These are phyloP conservation scores for Fusarium transvaalense DNA, from an alignment of 2,329 filamentous ascomycete genomes.

Conservation along the genomic window DNA sequence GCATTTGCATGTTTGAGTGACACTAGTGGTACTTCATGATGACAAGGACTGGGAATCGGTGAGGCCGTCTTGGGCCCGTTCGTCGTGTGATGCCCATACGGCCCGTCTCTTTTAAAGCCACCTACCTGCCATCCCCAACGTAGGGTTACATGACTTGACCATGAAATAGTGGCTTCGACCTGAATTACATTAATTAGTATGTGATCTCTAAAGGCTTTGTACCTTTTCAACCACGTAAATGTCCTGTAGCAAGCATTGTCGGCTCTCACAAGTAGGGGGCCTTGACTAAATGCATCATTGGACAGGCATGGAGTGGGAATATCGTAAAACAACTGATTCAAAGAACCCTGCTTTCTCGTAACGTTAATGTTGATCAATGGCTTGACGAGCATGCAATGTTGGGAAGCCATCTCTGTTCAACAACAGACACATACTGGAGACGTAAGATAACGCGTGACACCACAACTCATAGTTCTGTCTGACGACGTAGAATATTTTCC, in stretches of 20 bases:
- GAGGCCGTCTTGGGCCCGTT: neutral
- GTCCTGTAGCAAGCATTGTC: neutral
- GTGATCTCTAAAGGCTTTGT: neutral
- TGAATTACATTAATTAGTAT: neutral
- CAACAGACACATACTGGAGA: neutral
- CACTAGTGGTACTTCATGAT: slow-evolving; percentile 19
- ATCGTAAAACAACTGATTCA: neutral
- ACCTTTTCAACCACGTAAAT: neutral
- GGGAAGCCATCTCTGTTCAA: neutral
- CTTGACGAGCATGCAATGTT: too few relatives aligned
- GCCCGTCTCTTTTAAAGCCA: too few relatives aligned
- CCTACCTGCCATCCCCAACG: neutral
- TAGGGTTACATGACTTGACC: neutral
- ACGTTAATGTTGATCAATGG: too few relatives aligned
- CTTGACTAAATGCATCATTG: neutral
- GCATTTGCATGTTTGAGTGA: neutral
- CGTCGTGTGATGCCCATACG: neutral
- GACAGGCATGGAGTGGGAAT: neutral
- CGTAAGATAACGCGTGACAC: neutral
- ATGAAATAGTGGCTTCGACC: neutral
- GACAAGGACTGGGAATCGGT: neutral
- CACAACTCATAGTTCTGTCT: neutral
- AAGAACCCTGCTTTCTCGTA: too few relatives aligned
- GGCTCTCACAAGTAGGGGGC: too few relatives aligned
- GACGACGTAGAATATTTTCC: neutral